Percentiles rank a stretch among this genome's conserved stretches.
phyloP scores from a whole-genome alignment of 768 basidiomycete genomes.

The Trametes maxima region DNA sequence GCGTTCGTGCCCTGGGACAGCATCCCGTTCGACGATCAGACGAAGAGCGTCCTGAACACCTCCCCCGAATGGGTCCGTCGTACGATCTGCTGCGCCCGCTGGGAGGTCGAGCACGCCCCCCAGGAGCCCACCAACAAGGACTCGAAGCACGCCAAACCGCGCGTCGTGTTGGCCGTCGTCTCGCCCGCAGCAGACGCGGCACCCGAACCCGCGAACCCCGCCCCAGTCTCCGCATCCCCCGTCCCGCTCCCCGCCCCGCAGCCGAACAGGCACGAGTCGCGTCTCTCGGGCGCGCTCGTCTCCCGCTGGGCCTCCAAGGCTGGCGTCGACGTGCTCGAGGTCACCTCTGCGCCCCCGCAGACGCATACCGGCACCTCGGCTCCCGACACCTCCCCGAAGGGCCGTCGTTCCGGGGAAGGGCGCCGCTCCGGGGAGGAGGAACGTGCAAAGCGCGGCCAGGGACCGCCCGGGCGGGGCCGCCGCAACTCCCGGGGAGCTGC shows the following conservation, averaged over 20 bases:
- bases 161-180: constrained; percentile 64
- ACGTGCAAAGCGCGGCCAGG: constrained; percentile 25
- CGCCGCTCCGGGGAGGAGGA: constrained; percentile 35
- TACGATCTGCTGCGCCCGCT: constrained; percentile 80
- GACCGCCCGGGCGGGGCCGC: constrained; percentile 22
- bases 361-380: not conserved
- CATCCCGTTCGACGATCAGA: constrained; percentile 53
- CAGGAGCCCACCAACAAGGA: constrained; percentile 29
- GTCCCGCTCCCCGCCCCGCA: constrained; percentile 69
- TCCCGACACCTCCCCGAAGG: constrained; percentile 5
- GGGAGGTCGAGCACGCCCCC: constrained; percentile 64
- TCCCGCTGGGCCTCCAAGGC: constrained; percentile 68
- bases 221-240: constrained; percentile 42
- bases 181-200: constrained; percentile 22
- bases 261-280: constrained; percentile 61
- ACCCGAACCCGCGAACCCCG: constrained; percentile 16
- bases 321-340: constrained; percentile 56
- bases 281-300: constrained; percentile 65
- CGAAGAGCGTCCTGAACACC: constrained; percentile 31
- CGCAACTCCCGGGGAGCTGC: constrained; percentile 27
- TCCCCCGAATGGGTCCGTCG: constrained; percentile 87
- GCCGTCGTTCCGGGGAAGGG: constrained; percentile 27
- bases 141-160: constrained; percentile 35
- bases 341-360: constrained; percentile 43
- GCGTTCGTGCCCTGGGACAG: constrained; percentile 83